Conservation (phyloP, 495 filamentous ascomycete genomes). For the Aspergillus haitiensis region DNA sequence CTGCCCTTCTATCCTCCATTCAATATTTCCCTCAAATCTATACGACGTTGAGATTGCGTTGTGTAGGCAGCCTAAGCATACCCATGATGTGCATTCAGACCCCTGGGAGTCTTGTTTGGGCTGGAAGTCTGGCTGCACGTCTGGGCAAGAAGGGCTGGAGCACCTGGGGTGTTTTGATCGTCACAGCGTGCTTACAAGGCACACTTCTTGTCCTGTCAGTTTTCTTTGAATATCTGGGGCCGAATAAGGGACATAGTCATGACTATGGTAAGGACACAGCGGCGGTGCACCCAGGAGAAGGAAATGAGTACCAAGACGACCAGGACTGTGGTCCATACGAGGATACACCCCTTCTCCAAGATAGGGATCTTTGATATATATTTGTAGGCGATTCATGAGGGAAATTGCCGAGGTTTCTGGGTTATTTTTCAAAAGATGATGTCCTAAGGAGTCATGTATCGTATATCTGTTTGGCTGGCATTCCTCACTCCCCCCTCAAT, state of each 20-base stretch:
- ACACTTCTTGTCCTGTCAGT: slow-evolving; percentile 78
- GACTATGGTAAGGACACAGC: slow-evolving; percentile 32
- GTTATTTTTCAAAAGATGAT: too few relatives aligned
- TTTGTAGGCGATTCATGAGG: too few relatives aligned
- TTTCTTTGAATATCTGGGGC: slow-evolving; percentile 64
- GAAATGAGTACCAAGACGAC: slow-evolving; percentile 23
- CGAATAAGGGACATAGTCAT: slow-evolving; percentile 36
- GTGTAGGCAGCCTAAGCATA: slow-evolving; percentile 86
- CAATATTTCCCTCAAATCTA: slow-evolving; percentile 96
- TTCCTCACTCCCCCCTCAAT: background rate
- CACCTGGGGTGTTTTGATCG: slow-evolving; percentile 83
- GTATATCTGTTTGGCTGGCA: background rate
- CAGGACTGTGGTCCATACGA: slow-evolving; percentile 31
- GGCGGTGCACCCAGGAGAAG: slow-evolving; percentile 35
- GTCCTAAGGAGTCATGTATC: background rate
- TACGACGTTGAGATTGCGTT: slow-evolving; percentile 80
- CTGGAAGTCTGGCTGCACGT: slow-evolving; percentile 76
- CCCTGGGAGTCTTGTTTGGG: slow-evolving; percentile 86
- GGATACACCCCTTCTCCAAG: slow-evolving; percentile 47
- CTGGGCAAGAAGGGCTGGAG: slow-evolving; percentile 88
- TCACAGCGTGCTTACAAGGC: slow-evolving; percentile 86
- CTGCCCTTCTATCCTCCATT: slow-evolving; percentile 75
- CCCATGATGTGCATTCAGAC: slow-evolving; percentile 99
- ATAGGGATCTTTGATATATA: slow-evolving; percentile 7
- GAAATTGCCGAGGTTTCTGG: too few relatives aligned